Base-by-base conservation (phyloP, 1,284 basidiomycete genomes). In the Sanghuangporus sanghuang region DNA sequence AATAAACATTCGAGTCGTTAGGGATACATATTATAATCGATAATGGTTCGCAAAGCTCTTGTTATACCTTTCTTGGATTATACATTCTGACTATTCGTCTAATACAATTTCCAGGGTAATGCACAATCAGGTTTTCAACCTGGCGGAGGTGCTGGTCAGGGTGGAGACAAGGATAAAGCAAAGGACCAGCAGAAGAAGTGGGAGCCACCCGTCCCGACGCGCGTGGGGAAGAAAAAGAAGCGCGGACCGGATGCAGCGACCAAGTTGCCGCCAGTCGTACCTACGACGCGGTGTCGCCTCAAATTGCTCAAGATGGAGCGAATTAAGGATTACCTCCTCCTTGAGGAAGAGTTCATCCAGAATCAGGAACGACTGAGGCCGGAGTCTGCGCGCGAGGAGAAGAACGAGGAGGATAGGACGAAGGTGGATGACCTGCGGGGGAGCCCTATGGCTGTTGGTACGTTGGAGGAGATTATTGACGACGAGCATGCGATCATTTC, bases 401-500 rank as follows among this genome's bases (percentile, higher is more conserved):
- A 96, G 82, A 95, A 95, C 68, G 93, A 94, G 72, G 95, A 96
- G 74, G 96, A 99, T 74, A 83, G 95, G 69, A 92, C 92, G 36
- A 90, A 89, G 68, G 95, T 99, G 44, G 97, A 99, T 74, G 95
- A 97, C 74, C 78, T 99, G 58, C 86, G 97, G 57, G 97, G 97
- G 21, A 92, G 87, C 59, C 97, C 97, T 6, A 98, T 99, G 94
- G 92, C 90, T 12, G 95, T 99, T 60, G 97, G 97, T 42, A 94
- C 95, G 0, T 82, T 99, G 70, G 97, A 99, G 78, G 97, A 99
- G 78, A 98, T 99, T 71, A 97, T 99, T 73, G 97, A 99, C 81
- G 97, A 99, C 79, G 97, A 99, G 82, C 97, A 99, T 75, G 96
- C 97, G 21, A 98, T 99, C 75, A 91, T 99, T 71, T 96, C 93